phyloP scores from a whole-genome alignment of 192 early-diverging fungal species.

The Backusella sp. region DNA sequence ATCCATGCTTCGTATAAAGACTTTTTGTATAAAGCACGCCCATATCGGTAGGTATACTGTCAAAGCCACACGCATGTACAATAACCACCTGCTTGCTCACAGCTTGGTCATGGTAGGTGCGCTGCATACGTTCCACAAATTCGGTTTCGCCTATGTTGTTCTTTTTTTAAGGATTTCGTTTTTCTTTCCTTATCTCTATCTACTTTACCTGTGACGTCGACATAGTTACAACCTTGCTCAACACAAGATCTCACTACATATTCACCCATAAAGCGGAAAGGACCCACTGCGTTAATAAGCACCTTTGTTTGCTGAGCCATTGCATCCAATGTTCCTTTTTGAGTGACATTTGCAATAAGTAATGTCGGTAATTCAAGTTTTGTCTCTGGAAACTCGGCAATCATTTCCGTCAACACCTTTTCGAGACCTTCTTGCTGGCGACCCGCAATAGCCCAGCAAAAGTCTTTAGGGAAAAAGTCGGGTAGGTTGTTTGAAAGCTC shows the following conservation, averaged over 20 bases:
- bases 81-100: conserved; percentile 48
- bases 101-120: conserved; percentile 53
- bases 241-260: conserved; percentile 62
- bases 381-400: conserved; percentile 10
- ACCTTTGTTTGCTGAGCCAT: conserved; percentile 30
- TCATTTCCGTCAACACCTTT: conserved; percentile 8
- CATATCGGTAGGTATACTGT: conserved; percentile 60
- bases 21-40: conserved; percentile 60
- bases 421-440: conserved; percentile 18
- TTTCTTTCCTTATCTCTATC: neutral
- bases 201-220: conserved; percentile 49
- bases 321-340: conserved; percentile 23
- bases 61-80: conserved; percentile 65
- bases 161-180: neutral
- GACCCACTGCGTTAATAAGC: conserved; percentile 61
- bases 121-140: conserved; percentile 63
- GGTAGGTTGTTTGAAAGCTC: conserved; percentile 18
- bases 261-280: conserved; percentile 65
- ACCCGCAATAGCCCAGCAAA: conserved; percentile 36
- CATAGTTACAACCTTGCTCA: conserved; percentile 50
- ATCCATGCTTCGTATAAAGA: conserved; percentile 37
- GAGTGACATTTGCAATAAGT: conserved; percentile 46
- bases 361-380: conserved; percentile 27
- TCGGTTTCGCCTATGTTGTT: conserved; percentile 53
- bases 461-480: neutral